A percentile compares a stretch with the other conserved stretches of the same genome.
phyloP scores from a whole-genome alignment of 2,329 filamentous ascomycete genomes.

The Clarireedia sp. region DNA sequence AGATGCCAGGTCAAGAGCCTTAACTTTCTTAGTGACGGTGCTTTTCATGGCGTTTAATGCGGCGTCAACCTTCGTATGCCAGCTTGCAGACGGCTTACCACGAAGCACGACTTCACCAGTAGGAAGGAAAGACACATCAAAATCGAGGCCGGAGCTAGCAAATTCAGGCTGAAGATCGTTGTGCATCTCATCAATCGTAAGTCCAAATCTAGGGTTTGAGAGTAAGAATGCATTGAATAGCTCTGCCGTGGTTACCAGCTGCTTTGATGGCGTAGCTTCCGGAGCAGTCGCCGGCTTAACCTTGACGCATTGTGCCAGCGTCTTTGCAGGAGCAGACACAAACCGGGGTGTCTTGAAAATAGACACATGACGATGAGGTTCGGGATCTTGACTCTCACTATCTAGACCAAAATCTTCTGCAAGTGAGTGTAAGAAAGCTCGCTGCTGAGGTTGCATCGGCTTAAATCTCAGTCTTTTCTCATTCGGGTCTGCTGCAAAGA shows the following conservation, averaged over 20 bases:
- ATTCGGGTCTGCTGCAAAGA: constrained; percentile 64
- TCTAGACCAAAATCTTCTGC: constrained; percentile 88
- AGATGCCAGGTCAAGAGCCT: constrained; percentile 38
- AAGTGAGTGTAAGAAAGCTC: constrained; percentile 77
- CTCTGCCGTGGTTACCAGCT: constrained; percentile 35
- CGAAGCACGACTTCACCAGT: constrained; percentile 60
- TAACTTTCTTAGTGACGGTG: constrained; percentile 36
- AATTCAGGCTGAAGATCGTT: constrained; percentile 46
- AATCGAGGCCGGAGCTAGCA: constrained; percentile 39
- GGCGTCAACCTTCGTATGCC: constrained; percentile 30
- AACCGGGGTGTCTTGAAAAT: constrained; percentile 81
- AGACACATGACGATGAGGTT: constrained; percentile 82
- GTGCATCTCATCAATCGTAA: constrained; percentile 68
- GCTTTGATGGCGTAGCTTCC: constrained; percentile 32
- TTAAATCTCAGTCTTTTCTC: constrained; percentile 77
- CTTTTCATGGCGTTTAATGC: constrained; percentile 43
- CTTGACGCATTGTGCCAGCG: constrained; percentile 58
- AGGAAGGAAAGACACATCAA: constrained; percentile 62
- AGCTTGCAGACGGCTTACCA: constrained; percentile 32
- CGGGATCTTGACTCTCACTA: constrained; percentile 81
- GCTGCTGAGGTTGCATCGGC: constrained; percentile 70
- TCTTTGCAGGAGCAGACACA: constrained; percentile 70
- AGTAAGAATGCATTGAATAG: constrained; percentile 68
- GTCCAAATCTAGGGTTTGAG: constrained; percentile 59
- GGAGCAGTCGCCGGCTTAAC: constrained; percentile 34